Percentiles rank a stretch among this genome's conserved stretches.
Evolutionary conservation across 169 alveolate species (phyloP).

Genomic region (Eimeria acervulina): DNA sequence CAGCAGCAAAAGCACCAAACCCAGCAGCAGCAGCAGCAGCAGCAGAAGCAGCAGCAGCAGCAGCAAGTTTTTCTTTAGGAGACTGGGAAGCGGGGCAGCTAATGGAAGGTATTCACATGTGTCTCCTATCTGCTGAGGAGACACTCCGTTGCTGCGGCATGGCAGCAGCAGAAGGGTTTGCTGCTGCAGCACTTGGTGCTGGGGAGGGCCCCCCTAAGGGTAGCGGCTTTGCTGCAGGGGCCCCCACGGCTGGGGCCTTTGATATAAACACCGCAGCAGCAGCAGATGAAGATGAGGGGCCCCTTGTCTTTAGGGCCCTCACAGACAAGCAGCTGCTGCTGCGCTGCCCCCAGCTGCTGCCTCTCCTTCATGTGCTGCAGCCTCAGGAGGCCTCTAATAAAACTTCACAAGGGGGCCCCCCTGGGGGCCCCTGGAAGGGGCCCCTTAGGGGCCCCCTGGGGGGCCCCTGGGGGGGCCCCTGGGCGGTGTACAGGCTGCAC

Average conservation of each 20-base stretch:
- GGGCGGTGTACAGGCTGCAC: not conserved
- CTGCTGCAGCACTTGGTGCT: conserved; percentile 8
- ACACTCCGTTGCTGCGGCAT: conserved; percentile 41
- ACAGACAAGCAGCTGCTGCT: not conserved
- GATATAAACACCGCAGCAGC: not conserved
- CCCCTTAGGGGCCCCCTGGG: no score
- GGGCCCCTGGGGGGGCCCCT: not conserved
- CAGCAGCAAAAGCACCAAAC: no score
- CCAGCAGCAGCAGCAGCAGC: conserved; percentile 27
- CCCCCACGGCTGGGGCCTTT: conserved; percentile 22
- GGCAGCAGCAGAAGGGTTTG: conserved; percentile 49
- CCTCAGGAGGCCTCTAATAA: no score
- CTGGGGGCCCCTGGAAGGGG: no score
- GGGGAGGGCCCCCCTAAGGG: conserved; percentile 31
- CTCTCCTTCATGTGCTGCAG: not conserved
- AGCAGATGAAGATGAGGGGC: not conserved
- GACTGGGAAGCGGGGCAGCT: not conserved
- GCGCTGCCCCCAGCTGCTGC: not conserved
- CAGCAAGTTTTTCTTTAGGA: not conserved
- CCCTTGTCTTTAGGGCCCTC: conserved; percentile 6
- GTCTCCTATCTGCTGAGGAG: conserved; percentile 34
- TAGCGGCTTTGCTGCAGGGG: not conserved
- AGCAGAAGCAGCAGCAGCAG: conserved; percentile 12
- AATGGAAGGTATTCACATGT: conserved; percentile 9
- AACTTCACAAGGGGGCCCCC: no score